Percentiles rank a stretch among this genome's conserved stretches.
Conservation (phyloP, 495 filamentous ascomycete species). For the Ramalina intermedia region DNA sequence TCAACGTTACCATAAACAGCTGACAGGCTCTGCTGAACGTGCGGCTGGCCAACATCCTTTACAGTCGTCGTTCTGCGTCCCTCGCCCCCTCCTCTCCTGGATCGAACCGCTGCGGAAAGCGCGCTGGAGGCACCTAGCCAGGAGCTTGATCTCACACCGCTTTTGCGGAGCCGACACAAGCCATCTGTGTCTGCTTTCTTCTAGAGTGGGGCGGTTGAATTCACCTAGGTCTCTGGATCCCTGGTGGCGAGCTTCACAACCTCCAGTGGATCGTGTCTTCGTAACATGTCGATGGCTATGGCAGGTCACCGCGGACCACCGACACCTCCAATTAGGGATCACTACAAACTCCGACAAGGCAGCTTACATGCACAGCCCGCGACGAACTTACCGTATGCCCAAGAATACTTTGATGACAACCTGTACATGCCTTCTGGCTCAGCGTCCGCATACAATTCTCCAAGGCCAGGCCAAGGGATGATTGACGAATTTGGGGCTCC, state of each 20-base stretch:
- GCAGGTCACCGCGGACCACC: background rate
- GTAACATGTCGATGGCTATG: background rate
- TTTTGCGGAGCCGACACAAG: background rate
- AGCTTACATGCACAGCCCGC: background rate
- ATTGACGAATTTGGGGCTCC: background rate
- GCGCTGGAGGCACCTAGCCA: slow-evolving; percentile 15
- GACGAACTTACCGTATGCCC: background rate
- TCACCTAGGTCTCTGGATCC: no score
- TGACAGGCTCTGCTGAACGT: slow-evolving; percentile 1
- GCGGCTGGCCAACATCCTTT: no score
- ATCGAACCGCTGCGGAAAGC: no score
- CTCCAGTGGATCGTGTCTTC: no score
- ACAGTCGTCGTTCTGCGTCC: no score
- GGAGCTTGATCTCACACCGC: slow-evolving; percentile 19
- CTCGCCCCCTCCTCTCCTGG: no score
- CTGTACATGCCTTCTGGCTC: background rate
- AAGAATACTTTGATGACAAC: slow-evolving; percentile 1
- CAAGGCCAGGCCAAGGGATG: background rate
- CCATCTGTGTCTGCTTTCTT: no score
- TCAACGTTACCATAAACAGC: slow-evolving; percentile 3
- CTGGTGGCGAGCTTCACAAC: no score
- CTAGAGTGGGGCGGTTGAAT: no score
- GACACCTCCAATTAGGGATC: background rate
- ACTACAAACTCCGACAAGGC: background rate
- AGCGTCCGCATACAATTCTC: slow-evolving; percentile 1